Evolutionary conservation across 2,329 filamentous ascomycete genomes (phyloP).

Genomic region (Hortaea sp.): DNA sequence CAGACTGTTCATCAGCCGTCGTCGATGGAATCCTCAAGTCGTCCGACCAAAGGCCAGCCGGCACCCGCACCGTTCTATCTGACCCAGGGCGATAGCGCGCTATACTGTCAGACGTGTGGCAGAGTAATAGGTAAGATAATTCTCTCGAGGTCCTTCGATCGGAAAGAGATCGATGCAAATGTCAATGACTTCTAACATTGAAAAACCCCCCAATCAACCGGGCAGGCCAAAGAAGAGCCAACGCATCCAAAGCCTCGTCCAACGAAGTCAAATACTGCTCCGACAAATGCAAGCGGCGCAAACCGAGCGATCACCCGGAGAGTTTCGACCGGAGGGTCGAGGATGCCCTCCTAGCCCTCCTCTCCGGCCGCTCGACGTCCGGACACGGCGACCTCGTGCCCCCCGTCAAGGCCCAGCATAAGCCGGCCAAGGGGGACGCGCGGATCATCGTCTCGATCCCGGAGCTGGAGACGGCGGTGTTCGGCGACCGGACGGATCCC

Average conservation of each 20-base stretch:
- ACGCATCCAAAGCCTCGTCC: constrained; percentile 20
- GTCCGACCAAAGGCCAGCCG: constrained; percentile 8
- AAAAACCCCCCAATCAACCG: too few species aligned
- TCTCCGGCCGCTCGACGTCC: constrained; percentile 23
- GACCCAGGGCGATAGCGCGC: constrained; percentile 34
- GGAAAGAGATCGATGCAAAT: too few species aligned
- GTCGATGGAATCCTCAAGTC: constrained; percentile 38
- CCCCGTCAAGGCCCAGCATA: constrained; percentile 17
- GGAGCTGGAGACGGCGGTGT: constrained; percentile 42
- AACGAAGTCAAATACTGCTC: constrained; percentile 48
- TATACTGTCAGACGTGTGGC: constrained; percentile 50
- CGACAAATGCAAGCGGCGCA: constrained; percentile 42
- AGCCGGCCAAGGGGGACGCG: constrained; percentile 40
- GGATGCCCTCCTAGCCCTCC: constrained; percentile 34
- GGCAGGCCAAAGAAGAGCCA: constrained; percentile 11
- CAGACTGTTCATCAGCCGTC: constrained; percentile 14
- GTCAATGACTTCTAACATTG: neutral
- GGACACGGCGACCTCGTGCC: neutral
- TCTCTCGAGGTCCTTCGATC: too few species aligned
- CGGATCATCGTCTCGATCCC: constrained; percentile 41
- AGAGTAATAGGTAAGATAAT: constrained; percentile 45
- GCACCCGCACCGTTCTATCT: constrained; percentile 47
- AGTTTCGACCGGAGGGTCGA: constrained; percentile 43
- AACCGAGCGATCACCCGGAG: constrained; percentile 33
- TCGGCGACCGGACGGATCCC: constrained; percentile 37